Conservation (phyloP, 2,329 filamentous ascomycete genomes). For the Sordariomycetes sp. region DNA sequence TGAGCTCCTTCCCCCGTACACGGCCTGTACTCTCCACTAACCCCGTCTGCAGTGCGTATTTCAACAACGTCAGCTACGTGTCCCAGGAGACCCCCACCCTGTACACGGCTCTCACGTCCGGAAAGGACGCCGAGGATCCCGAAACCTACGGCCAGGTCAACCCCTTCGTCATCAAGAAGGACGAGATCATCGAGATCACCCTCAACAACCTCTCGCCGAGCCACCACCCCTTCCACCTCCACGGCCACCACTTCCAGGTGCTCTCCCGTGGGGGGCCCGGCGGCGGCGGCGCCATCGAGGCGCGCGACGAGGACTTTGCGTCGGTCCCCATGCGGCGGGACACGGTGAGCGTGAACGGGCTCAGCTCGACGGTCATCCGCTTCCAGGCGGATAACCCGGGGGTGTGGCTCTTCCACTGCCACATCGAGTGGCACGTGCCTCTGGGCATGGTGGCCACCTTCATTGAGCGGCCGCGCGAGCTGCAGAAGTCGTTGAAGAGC, state of each 20-base stretch:
- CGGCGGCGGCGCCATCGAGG: conserved; percentile 19
- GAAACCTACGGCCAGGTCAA: conserved; percentile 29
- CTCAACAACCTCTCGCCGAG: conserved; percentile 40
- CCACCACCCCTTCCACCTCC: conserved; percentile 41
- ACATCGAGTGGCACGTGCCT: conserved; percentile 46
- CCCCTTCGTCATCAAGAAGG: conserved; percentile 22
- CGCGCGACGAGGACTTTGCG: conserved; percentile 17
- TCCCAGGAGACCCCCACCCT: conserved; percentile 56
- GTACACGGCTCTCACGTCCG: conserved; percentile 54
- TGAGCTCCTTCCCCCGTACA: conserved; percentile 11
- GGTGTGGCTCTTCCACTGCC: conserved; percentile 36
- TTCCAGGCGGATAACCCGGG: conserved; percentile 33
- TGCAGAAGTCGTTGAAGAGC: conserved; percentile 38
- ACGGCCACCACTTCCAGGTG: conserved; percentile 46
- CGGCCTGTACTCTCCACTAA: no score
- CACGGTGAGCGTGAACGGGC: conserved; percentile 33
- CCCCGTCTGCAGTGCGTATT: conserved; percentile 25
- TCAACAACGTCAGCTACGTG: conserved; percentile 58
- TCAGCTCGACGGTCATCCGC: conserved; percentile 36
- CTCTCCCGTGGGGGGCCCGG: conserved; percentile 16
- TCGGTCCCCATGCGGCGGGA: conserved; percentile 35
- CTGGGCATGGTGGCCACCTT: conserved; percentile 32
- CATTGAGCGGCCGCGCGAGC: conserved; percentile 20
- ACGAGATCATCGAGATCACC: conserved; percentile 30
- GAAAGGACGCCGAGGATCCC: conserved; percentile 27